phyloP scores from a whole-genome alignment of 108 stramenopile species.

The Nitzschia putrida region DNA sequence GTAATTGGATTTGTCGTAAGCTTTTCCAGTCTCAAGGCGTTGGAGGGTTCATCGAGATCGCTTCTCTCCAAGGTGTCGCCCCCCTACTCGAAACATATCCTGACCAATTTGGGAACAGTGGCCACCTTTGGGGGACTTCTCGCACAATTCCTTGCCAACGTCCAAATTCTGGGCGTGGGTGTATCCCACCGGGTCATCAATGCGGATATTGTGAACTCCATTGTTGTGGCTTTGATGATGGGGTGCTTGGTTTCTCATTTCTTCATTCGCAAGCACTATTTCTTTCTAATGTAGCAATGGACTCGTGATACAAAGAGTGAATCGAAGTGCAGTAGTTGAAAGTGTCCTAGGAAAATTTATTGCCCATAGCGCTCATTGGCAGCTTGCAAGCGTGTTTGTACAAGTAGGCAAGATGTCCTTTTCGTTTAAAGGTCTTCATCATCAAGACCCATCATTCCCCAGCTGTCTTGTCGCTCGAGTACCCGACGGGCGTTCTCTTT shows the following conservation, averaged over 20 bases:
- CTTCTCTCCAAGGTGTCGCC: slow-evolving; percentile 76
- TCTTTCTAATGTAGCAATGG: slow-evolving; percentile 50
- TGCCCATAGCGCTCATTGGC: too few species aligned
- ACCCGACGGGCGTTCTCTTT: too few species aligned
- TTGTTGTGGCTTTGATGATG: slow-evolving; percentile 54
- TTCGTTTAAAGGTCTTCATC: too few species aligned
- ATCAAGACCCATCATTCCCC: too few species aligned
- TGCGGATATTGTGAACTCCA: slow-evolving; percentile 71
- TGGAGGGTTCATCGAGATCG: slow-evolving; percentile 66
- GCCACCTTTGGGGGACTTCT: slow-evolving; percentile 61
- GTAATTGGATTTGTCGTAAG: slow-evolving; percentile 58
- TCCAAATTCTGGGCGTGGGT: slow-evolving; percentile 59
- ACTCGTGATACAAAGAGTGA: too few species aligned
- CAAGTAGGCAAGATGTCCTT: too few species aligned
- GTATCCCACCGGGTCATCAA: slow-evolving; percentile 58
- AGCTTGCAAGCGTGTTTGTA: too few species aligned
- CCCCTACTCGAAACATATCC: slow-evolving; percentile 30
- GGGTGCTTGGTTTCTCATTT: slow-evolving; percentile 25
- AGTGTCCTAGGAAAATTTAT: too few species aligned
- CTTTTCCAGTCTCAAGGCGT: slow-evolving; percentile 57
- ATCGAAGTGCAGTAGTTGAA: too few species aligned
- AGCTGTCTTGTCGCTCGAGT: too few species aligned
- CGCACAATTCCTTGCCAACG: slow-evolving; percentile 66
- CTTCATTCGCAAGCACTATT: slow-evolving; percentile 47
- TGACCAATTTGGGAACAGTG: slow-evolving; percentile 64